phyloP scores from a whole-genome alignment of 2,329 filamentous ascomycete species.

The Fusarium transvaalense region DNA sequence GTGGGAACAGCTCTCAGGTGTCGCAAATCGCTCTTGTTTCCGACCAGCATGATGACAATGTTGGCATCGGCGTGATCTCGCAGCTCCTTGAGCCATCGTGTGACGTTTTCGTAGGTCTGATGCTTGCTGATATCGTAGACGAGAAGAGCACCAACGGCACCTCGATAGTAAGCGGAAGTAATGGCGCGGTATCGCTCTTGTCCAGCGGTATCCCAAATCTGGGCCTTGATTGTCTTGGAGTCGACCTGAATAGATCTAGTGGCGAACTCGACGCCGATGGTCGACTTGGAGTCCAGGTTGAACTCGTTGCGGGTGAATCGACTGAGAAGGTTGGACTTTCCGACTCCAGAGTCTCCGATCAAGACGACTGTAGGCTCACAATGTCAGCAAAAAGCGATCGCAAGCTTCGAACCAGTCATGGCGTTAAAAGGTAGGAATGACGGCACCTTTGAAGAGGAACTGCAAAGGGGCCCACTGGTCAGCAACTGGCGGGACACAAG shows the following conservation, averaged over 20 bases:
- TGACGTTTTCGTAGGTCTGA: constrained; percentile 99
- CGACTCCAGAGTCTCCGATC: constrained; percentile 99
- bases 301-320: constrained; percentile 99
- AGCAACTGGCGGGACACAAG: constrained; percentile 48
- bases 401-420: constrained; percentile 31
- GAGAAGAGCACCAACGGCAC: constrained; percentile 94
- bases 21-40: constrained; percentile 99
- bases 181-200: constrained; percentile 99
- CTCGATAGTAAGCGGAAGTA: constrained; percentile 98
- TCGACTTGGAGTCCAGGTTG: constrained; percentile 99
- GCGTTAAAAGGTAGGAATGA: constrained; percentile 43
- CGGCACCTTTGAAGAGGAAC: constrained; percentile 98
- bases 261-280: constrained; percentile 99
- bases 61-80: constrained; percentile 98
- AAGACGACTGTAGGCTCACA: constrained; percentile 78
- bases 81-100: constrained; percentile 98
- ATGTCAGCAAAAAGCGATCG: constrained; percentile 50
- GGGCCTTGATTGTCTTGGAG: constrained; percentile 99
- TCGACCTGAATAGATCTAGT: constrained; percentile 99
- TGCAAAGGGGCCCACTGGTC: constrained; percentile 59
- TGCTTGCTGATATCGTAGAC: constrained; percentile 99
- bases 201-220: constrained; percentile 99
- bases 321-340: constrained; percentile 99
- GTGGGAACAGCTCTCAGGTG: constrained; percentile 97
- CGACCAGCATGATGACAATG: constrained; percentile 99